Percentiles rank a stretch among this genome's conserved stretches.
These are phyloP conservation scores for Flaveria trinervia DNA, from an alignment of 129 eudicot genomes.

Conservation along the genomic window DNA sequence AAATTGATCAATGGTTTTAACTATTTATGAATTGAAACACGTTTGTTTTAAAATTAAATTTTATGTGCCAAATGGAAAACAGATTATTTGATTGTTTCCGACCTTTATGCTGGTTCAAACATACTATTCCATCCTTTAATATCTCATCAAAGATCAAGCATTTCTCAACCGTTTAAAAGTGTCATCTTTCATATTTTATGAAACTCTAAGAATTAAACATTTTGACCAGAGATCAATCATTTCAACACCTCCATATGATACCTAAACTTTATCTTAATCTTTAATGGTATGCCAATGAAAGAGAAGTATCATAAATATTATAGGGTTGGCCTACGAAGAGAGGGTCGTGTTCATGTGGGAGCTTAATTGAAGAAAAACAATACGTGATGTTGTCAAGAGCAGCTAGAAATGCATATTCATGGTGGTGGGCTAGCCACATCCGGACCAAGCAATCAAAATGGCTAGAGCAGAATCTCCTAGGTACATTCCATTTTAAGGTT, in stretches of 20 bases:
- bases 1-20: too few relatives aligned
- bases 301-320: too few relatives aligned
- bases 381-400: conserved; percentile 59
- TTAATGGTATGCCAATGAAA: not conserved
- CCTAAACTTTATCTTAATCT: not conserved
- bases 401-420: conserved; percentile 68
- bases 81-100: conserved; percentile 2
- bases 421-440: conserved; percentile 89
- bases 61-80: not conserved
- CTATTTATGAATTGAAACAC: too few relatives aligned
- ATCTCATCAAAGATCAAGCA: conserved; percentile 16
- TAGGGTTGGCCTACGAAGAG: too few relatives aligned
- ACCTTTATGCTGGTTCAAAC: conserved; percentile 21
- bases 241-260: conserved; percentile 7
- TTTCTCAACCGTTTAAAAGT: conserved; percentile 5
- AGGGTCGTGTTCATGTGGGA: not conserved
- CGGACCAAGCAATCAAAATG: conserved; percentile 78
- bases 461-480: conserved; percentile 66
- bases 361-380: not conserved
- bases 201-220: conserved; percentile 8
- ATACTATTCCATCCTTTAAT: conserved; percentile 19
- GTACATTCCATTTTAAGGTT: conserved; percentile 26
- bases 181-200: conserved; percentile 8
- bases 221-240: conserved; percentile 13
- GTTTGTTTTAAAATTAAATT: not conserved